Base-by-base conservation (phyloP, 306 rosid species). In the Myrica gale region DNA sequence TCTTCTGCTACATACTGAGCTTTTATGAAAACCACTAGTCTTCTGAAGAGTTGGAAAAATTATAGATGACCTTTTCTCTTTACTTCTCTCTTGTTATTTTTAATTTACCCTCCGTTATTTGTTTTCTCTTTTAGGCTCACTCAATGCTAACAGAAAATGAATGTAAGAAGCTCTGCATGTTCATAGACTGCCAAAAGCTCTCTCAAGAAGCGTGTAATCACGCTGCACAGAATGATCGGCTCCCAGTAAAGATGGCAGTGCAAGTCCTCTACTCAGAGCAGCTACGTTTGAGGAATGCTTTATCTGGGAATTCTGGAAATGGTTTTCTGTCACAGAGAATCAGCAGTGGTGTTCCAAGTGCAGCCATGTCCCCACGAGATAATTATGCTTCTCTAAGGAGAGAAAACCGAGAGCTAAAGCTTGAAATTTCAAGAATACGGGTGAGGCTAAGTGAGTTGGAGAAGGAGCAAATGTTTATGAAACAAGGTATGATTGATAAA, bases 181-280 rank as follows among this genome's bases (percentile, higher is more conserved):
- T 86, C 68, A 85, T 93, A 77, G 97, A 93, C 79, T 84, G 96
- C 54, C 89, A 86, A 79, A 93, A 93, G 82, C 92, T 93, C 62
- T 93, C 98, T 69, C 90, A 91, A 86, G 98, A 93, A 77, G 98
- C 97, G 63, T 84, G 93, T 82, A 91, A 87, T 79, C 98, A 93
- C 43, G 98, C 97, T 4, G 97, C 97, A 1, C 93, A 85, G 75
- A 93, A 91, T 57, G 96, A 93, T 13, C 74, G 97, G 20, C 90
- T 91, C 45, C 96, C 98, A 1, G 80, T 91, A 68, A 90, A 90
- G 69, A 88, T 86, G 96, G 84, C 88, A 32, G 98, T 91, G 74
- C 90, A 80, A 70, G 96, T 93, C 20, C 88, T 93, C 63, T 91
- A 91, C 67, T 86, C 83, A 5, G 98, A 93, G 91, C 98, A 93